Evolutionary conservation across 768 basidiomycete species (phyloP).

Genomic region (Sarcodon sp.): DNA sequence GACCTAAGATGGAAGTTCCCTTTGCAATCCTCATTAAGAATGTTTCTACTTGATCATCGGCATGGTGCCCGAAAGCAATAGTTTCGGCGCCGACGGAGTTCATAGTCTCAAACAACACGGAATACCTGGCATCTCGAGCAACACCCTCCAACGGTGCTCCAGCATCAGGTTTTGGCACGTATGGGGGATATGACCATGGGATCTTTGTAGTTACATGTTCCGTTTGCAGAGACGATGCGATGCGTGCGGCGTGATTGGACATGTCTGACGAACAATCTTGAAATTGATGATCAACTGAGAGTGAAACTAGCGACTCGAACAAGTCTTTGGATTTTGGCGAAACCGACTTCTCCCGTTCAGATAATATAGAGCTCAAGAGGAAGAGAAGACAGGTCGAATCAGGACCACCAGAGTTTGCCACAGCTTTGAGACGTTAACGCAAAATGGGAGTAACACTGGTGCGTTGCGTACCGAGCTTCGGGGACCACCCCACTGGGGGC

Average conservation of each 20-base stretch:
- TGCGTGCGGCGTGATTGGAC: conserved; percentile 32
- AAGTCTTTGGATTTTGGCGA: no score
- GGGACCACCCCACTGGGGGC: conserved; percentile 38
- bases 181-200: conserved; percentile 44
- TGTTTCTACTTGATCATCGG: conserved; percentile 79
- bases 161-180: conserved; percentile 30
- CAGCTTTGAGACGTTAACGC: conserved; percentile 25
- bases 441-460: not conserved
- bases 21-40: conserved; percentile 53
- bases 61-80: conserved; percentile 65
- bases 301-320: conserved; percentile 27
- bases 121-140: conserved; percentile 50
- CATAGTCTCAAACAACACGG: conserved; percentile 36
- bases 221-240: conserved; percentile 30
- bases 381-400: conserved; percentile 75
- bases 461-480: conserved; percentile 26
- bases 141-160: conserved; percentile 34
- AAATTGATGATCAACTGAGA: conserved; percentile 61
- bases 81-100: conserved; percentile 18
- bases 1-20: conserved; percentile 42
- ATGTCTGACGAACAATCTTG: conserved; percentile 44
- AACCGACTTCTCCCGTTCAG: no score
- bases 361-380: conserved; percentile 33
- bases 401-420: conserved; percentile 74
- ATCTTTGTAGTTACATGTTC: conserved; percentile 33